Evolutionary conservation across 768 basidiomycete species (phyloP), one percentile per base, ranked within the genome.

Genomic region (Psilocybe cubensis): DNA sequence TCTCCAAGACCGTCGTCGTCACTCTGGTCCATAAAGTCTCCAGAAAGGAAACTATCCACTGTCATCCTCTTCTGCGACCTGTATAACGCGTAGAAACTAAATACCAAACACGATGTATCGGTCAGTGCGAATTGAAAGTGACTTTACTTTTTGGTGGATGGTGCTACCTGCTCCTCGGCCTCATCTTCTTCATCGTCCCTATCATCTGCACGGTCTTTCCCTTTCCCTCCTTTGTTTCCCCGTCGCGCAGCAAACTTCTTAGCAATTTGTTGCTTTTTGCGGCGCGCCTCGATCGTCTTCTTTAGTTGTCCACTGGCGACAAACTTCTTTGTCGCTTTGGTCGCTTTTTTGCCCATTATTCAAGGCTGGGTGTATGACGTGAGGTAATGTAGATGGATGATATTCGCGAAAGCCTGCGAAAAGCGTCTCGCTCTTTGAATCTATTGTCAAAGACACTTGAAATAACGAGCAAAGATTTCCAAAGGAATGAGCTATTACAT

Each of bases 231-330:
- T 59, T 75, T 81, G 63, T 70, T 63, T 54, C 77, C 77, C 63
- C 80, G 83, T 61, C 89, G 81, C 40, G 80, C 78, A 67, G 91
- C 82, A 25, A 84, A 78, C 70, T 88, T 87, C 72, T 88, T 90
- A 65, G 84, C 83, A 59, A 84, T 76, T 66, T 92, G 83, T 66
- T 94, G 88, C 65, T 88, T 84, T 64, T 93, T 91, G 56, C 87
- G 83, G n/a, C 96, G 80, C 4, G 87, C 82, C 64, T 92, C 82
- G 49, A 98, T 97, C 18, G 86, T 84, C 62, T 92, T 89, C 68
- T 93, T 92, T 52, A 98, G 84, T 67, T 90, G 87, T 1, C 96
- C 96, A 57, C 91, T 93, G 3, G 91, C 79, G 8, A 88, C 91
- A 64, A 96, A 96, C 75, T 96, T 94, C 68, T 88, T 87, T 10